These are phyloP conservation scores for Naganishia onofrii DNA, from an alignment of 768 basidiomycete species.

Conservation along the genomic window DNA sequence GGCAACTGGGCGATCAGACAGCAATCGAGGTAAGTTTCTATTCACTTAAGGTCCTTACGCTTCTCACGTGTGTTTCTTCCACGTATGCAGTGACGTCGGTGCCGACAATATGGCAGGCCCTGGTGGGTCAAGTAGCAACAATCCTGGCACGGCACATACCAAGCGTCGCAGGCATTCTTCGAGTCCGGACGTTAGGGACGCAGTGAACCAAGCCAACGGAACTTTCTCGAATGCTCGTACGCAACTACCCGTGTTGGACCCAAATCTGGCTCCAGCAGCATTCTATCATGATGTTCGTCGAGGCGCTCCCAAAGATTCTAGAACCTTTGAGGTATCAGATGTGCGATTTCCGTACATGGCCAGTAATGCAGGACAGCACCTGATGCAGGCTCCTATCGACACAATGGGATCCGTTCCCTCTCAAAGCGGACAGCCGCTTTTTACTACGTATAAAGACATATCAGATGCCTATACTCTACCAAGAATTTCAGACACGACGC, in stretches of 20 bases:
- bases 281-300: background rate
- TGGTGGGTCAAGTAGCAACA: background rate
- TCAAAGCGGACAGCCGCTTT: background rate
- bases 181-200: background rate
- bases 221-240: background rate
- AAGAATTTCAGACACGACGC: background rate
- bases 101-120: background rate
- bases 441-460: background rate
- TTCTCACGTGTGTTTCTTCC: background rate
- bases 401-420: background rate
- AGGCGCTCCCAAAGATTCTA: background rate
- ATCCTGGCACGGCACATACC: background rate
- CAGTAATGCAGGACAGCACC: background rate
- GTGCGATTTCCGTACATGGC: background rate
- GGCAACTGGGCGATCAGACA: slow-evolving; percentile 8
- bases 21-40: background rate
- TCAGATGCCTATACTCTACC: background rate
- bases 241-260: background rate
- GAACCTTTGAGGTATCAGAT: background rate
- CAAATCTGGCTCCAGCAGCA: background rate
- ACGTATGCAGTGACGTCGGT: background rate
- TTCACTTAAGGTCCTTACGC: background rate
- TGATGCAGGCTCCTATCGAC: background rate
- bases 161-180: background rate
- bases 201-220: background rate